Base-by-base conservation (phyloP, 371 early-diverging fungal genomes). In the Syncephalastrum monosporum region DNA sequence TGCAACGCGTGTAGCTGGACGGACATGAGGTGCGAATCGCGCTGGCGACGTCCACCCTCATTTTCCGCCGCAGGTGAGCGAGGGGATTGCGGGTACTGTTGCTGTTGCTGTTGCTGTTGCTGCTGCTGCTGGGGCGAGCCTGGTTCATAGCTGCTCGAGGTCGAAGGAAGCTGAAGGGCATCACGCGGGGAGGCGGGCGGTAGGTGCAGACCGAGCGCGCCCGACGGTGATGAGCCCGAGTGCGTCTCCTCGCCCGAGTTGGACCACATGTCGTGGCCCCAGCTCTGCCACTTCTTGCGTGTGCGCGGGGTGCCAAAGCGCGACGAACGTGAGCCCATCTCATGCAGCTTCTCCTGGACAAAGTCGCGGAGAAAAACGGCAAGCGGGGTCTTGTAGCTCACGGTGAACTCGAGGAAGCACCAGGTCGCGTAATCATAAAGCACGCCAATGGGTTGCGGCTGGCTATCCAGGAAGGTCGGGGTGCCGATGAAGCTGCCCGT, bases 341-440 rank as follows among this genome's bases (percentile, higher is more conserved):
- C 54, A 23, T 50, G 23, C 66, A 82, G 48, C 21, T 75, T 79
- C 19, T 80, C 79, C n/a, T 73, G 59, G 13, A 85, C 67, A 55
- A 79, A 82, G 0, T 74, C 79, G 24, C 76, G 69, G 45, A 85
- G 59, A 58, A 75, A 72, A 19, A 81, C 57, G 47, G 72, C 60
- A n/a, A 85, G 48, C 0, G 85, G 85, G 5, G 71, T 69, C 23
- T 78, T 76, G 46, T 74, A 81, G 43, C 67, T 72, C 5, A 77
- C 56, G 5, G 77, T 68, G 48, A 82, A 82, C 49, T 85, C 85
- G 7, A 82, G 65, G 49, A 85, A 79, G 2, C 80, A 68, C 85
- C 85, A 85, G 0, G 78, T 65, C 1, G 82, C 71, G 54, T 72
- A 85, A 2, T 82, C 82, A 46, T 79, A 77, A 2, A 76, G 60